Percentiles rank a stretch among this genome's conserved stretches.
Conservation (phyloP, 371 early-diverging fungal genomes). For the Mucor velutinosus region DNA sequence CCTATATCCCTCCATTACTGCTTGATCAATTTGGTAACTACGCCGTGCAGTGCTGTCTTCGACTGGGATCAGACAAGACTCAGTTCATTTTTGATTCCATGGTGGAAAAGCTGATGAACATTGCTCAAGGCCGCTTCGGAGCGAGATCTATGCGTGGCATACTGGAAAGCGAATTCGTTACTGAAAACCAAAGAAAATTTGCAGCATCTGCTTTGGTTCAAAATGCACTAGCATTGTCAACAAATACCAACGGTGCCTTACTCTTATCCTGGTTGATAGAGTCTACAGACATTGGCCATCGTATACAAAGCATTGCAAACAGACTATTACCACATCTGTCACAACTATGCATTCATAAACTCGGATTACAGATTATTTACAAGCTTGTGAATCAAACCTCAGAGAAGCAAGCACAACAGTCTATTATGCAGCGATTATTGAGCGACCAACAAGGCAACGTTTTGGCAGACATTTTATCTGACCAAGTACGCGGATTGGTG, state of each 20-base stretch:
- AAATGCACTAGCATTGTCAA: conserved; percentile 76
- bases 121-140: conserved; percentile 85
- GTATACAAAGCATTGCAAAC: conserved; percentile 57
- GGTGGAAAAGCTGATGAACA: conserved; percentile 67
- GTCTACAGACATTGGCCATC: conserved; percentile 53
- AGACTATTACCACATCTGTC: conserved; percentile 75
- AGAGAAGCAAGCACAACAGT: conserved; percentile 53
- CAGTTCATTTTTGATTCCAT: conserved; percentile 89
- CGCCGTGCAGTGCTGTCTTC: conserved; percentile 87
- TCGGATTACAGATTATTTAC: conserved; percentile 81
- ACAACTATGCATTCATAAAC: conserved; percentile 85
- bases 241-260: conserved; percentile 91
- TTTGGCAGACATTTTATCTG: conserved; percentile 31
- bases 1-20: conserved; percentile 77
- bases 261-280: conserved; percentile 95
- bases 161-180: conserved; percentile 72
- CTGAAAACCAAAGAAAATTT: conserved; percentile 63
- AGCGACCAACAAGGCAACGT: conserved; percentile 6
- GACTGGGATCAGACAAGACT: conserved; percentile 55
- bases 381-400: conserved; percentile 87
- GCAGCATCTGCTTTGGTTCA: conserved; percentile 86
- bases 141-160: conserved; percentile 87
- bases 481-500: conserved; percentile 39
- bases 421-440: conserved; percentile 18
- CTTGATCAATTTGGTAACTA: conserved; percentile 94